Base-by-base conservation (phyloP, 192 early-diverging fungal species). In the Linnemannia hyalina region DNA sequence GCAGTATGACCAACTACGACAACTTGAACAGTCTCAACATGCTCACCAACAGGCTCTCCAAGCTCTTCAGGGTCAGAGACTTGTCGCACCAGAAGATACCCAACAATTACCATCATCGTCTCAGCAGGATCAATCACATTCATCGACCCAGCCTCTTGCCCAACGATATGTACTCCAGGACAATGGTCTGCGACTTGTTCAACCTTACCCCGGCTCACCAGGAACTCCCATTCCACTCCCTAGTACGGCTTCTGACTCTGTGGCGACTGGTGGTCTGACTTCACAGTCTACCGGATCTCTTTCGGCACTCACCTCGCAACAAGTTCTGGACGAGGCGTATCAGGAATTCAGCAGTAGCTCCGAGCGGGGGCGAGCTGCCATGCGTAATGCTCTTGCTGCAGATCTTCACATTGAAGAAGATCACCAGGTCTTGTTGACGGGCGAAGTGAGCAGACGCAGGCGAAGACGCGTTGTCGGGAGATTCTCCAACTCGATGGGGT, bases 391-490 rank as follows among this genome's bases (percentile, higher is more conserved):
- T 15, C 69, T 76, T 23, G 52, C 77, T 20, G 63, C 73, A 38
- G 77, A 80, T 4, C 63, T 80, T n/a, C 26, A 72, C 18, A 85
- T 85, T 52, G 82, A 85, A 20, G 82, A 85, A 40, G 82, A 85
- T 44, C 73, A 47, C 29, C 77, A 80, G 26, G 78, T 85, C 0
- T n/a, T 85, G 55, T 49, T 75, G 35, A 85, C 82, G 0, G 82
- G 82, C 46, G 82, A 85, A n/a, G 78, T 85, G 47, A 85, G 82
- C 41, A 35, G 82, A 52, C 82, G 82, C 40, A 65, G 82, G 23
- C 41, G 82, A 60, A 75, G 82, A 40, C 82, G 75, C 6, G 70
- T 76, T 26, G 35, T 55, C 5, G 81, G 81, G 15, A 73, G 80
- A 40, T 75, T 81, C 29, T 75, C 80, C 9, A 63, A 70, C 29